These are phyloP conservation scores for Phytopythium montanum DNA, from an alignment of 352 stramenopile species.

Conservation along the genomic window DNA sequence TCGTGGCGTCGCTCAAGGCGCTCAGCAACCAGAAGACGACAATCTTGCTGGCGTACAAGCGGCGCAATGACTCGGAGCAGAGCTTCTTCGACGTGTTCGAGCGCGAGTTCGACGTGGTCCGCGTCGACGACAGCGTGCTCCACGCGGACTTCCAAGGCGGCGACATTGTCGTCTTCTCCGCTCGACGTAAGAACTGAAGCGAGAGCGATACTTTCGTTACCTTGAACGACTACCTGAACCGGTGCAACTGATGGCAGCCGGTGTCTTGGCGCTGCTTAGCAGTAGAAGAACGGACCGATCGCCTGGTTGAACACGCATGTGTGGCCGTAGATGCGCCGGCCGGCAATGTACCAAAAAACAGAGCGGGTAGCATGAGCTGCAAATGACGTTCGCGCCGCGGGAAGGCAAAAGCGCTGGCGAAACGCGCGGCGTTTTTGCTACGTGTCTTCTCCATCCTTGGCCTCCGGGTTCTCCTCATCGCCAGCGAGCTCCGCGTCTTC, in stretches of 20 bases:
- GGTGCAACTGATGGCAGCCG: not conserved
- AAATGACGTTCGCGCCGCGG: constrained; percentile 5
- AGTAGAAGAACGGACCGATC: constrained; percentile 36
- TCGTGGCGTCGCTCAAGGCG: constrained; percentile 49
- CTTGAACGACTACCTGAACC: not conserved
- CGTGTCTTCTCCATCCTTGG: not conserved
- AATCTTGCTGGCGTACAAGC: constrained; percentile 77
- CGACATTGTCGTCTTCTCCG: constrained; percentile 65
- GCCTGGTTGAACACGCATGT: constrained; percentile 23
- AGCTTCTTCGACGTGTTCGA: constrained; percentile 61
- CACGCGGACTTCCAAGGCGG: constrained; percentile 63
- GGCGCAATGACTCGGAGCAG: constrained; percentile 55
- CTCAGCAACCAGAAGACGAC: constrained; percentile 38
- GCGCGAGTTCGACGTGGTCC: constrained; percentile 39
- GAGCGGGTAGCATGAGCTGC: constrained; percentile 39
- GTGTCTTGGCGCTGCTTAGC: constrained; percentile 7
- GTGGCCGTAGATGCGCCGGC: constrained; percentile 23
- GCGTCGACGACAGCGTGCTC: constrained; percentile 36
- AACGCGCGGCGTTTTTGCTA: constrained; percentile 9
- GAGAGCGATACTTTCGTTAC: not conserved
- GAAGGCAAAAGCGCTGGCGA: constrained; percentile 21
- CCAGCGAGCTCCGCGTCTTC: not conserved
- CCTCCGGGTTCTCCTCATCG: not conserved
- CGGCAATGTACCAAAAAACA: constrained; percentile 33
- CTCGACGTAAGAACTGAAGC: constrained; percentile 33